phyloP scores from a whole-genome alignment of 768 basidiomycete genomes.

The Phylloporus scabripes region DNA sequence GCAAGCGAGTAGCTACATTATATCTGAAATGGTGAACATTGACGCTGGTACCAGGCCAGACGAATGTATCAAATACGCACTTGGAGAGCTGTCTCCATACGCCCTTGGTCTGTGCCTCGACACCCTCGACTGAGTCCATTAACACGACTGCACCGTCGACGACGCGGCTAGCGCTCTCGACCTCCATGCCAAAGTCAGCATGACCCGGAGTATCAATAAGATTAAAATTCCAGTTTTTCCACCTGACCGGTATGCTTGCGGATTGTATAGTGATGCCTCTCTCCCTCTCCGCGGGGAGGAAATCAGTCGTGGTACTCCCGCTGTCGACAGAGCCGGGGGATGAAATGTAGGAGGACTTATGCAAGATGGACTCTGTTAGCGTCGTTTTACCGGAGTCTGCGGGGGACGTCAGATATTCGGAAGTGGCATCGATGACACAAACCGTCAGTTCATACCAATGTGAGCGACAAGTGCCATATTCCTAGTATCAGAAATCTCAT shows the following conservation, averaged over 20 bases:
- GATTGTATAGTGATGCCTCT: constrained; percentile 91
- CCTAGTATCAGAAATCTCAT: constrained; percentile 43
- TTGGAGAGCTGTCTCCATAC: constrained; percentile 86
- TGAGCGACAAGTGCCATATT: constrained; percentile 90
- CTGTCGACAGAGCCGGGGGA: constrained; percentile 80
- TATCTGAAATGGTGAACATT: constrained; percentile 45
- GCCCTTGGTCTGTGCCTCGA: constrained; percentile 84
- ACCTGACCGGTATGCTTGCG: constrained; percentile 83
- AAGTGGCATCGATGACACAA: neutral
- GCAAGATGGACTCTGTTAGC: constrained; percentile 80
- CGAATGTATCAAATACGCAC: constrained; percentile 39
- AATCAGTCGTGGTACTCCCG: constrained; percentile 88
- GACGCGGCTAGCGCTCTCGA: constrained; percentile 87
- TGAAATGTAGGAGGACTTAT: constrained; percentile 66
- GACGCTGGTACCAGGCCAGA: neutral
- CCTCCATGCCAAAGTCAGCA: constrained; percentile 96
- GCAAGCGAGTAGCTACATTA: constrained; percentile 67
- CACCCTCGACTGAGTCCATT: constrained; percentile 87
- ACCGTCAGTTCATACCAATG: constrained; percentile 50
- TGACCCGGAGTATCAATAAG: constrained; percentile 90
- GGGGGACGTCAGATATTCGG: constrained; percentile 7
- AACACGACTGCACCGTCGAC: constrained; percentile 86
- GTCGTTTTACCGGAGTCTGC: constrained; percentile 89
- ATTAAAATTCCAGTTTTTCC: constrained; percentile 83
- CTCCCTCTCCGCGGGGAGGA: constrained; percentile 83